Percentiles rank a stretch among this genome's conserved stretches.
These are phyloP conservation scores for Candida awuae DNA, from an alignment of 805 yeast genomes.

Conservation along the genomic window DNA sequence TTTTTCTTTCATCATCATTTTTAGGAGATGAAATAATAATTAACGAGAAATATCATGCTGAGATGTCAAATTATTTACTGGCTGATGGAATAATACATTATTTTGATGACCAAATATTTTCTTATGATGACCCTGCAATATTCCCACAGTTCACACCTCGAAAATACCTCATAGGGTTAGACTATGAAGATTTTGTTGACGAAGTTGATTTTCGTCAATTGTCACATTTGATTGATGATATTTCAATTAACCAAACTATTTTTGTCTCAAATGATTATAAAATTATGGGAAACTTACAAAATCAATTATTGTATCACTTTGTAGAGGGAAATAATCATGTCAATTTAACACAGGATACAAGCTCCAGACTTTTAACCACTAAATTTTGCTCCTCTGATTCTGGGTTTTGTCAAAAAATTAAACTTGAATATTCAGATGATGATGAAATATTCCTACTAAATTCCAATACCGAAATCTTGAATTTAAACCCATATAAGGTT, in stretches of 20 bases:
- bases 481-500: conserved; percentile 34
- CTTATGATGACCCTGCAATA: conserved; percentile 7
- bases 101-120: conserved; percentile 30
- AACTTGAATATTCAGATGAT: conserved; percentile 30
- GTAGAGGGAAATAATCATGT: conserved; percentile 33
- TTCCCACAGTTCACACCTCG: conserved; percentile 40
- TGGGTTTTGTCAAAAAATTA: conserved; percentile 54
- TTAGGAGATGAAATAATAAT: conserved; percentile 31
- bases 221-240: conserved; percentile 47
- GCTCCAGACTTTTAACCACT: conserved; percentile 35
- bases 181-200: conserved; percentile 56
- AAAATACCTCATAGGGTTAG: conserved; percentile 51
- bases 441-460: conserved; percentile 38
- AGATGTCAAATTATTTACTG: conserved; percentile 34
- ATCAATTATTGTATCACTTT: conserved; percentile 57
- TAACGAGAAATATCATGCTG: conserved; percentile 29
- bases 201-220: conserved; percentile 59
- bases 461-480: conserved; percentile 42
- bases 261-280: conserved; percentile 38
- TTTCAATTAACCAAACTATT: conserved; percentile 46
- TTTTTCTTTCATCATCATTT: conserved; percentile 18
- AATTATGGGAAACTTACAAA: conserved; percentile 19
- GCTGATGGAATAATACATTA: conserved; percentile 44
- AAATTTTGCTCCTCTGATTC: conserved; percentile 40
- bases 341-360: background rate